Evolutionary conservation across 2,329 filamentous ascomycete species (phyloP), one percentile per base, ranked within the genome.

Genomic region (Ophiobolus disseminans): DNA sequence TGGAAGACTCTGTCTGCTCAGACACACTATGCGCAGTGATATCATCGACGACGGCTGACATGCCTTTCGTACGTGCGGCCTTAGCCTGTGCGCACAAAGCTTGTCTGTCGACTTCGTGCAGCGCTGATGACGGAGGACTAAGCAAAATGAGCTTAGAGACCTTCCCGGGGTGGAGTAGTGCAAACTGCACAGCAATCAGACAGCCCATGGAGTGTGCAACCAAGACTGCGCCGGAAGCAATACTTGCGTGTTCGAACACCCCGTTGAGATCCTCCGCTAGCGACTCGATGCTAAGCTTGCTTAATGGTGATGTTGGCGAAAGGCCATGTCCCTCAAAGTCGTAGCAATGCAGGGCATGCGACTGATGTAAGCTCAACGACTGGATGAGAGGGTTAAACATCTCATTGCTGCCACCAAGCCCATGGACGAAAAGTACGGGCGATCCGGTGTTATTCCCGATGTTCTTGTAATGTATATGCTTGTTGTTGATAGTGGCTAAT

Each of bases 301-400:
- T 76, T 2, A 74, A 65, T 0, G 81, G 76, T 7, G 74, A 75
- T 0, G 81, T 82, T 0, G 81, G 80, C 1, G 79, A 80, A 5
- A 80, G 68, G 0, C 82, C 82, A 51, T 83, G 81, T 2, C 82
- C 82, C 63, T 85, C 82, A 2, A 85, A 68, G 52, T 85, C 82
- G 48, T 78, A 77, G 0, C 82, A 59, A 49, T 80, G 76, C 5
- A 76, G 50, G 1, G 58, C 68, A 54, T 74, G 63, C 2, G 62
- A 57, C 10, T 64, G 51, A 4, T 55, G 46, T 8, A 75, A 66
- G 2, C 46, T 55, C 0, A 78, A 55, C 1, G 60, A 53, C 1
- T 69, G 51, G 20, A 81, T 69, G 5, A 84, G 59, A 0, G 82
- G 80, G 0, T 60, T 65, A 61, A 74, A 84, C 56, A 69, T 78